phyloP scores from a whole-genome alignment of 2,329 filamentous ascomycete species.

The Cercospora sp. region DNA sequence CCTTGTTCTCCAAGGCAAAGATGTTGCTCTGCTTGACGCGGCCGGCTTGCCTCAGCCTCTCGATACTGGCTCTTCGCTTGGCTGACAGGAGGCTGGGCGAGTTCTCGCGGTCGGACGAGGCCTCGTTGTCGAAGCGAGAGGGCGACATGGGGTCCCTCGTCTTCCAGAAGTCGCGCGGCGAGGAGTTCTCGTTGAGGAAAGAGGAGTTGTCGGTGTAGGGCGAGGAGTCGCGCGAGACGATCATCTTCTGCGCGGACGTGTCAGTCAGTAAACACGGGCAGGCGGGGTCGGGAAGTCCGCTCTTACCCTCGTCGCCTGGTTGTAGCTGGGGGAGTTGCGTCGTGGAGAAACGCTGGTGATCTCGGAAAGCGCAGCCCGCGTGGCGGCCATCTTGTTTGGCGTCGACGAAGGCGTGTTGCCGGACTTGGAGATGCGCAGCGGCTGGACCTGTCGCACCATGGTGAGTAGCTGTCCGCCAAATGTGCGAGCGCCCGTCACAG shows the following conservation, averaged over 20 bases:
- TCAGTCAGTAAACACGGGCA: conserved; percentile 26
- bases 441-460: conserved; percentile 59
- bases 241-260: conserved; percentile 59
- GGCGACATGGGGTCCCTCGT: conserved; percentile 67
- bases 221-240: conserved; percentile 72
- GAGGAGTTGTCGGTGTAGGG: conserved; percentile 56
- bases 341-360: conserved; percentile 82
- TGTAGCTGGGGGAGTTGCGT: conserved; percentile 91
- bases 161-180: conserved; percentile 90
- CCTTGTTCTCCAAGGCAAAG: conserved; percentile 86
- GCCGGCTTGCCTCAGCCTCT: conserved; percentile 90
- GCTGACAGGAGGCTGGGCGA: conserved; percentile 61
- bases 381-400: conserved; percentile 58
- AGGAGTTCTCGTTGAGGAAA: conserved; percentile 42
- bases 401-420: conserved; percentile 56
- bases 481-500: not conserved
- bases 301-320: conserved; percentile 67
- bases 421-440: conserved; percentile 75
- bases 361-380: conserved; percentile 74
- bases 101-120: conserved; percentile 56
- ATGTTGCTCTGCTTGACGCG: conserved; percentile 98
- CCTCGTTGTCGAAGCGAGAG: conserved; percentile 66
- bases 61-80: conserved; percentile 83
- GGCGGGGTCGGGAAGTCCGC: conserved; percentile 2
- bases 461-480: conserved; percentile 16